Percentiles rank a stretch among this genome's conserved stretches.
Evolutionary conservation across 371 early-diverging fungal genomes (phyloP).

Genomic region (Phascolomyces articulosus): DNA sequence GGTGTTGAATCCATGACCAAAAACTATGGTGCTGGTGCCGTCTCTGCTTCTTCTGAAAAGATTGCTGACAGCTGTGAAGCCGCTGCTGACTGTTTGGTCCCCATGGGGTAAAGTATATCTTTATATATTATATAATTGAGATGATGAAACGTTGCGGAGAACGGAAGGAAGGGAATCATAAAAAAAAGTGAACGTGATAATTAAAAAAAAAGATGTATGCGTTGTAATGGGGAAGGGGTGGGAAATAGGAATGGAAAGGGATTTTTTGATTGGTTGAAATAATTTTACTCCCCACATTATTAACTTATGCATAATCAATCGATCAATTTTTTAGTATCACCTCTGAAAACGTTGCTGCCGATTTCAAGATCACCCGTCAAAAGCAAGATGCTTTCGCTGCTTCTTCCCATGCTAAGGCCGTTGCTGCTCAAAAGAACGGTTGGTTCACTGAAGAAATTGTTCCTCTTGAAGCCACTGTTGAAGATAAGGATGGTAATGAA

Average conservation of each 20-base stretch:
- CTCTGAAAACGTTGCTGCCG: slow-evolving; percentile 95
- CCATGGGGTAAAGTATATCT: slow-evolving; percentile 72
- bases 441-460: slow-evolving; percentile 93
- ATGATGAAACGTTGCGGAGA: neutral
- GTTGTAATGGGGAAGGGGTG: neutral
- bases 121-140: neutral
- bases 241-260: neutral
- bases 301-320: too few relatives aligned
- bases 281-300: too few relatives aligned
- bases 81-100: slow-evolving; percentile 84
- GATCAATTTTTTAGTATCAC: slow-evolving; percentile 76
- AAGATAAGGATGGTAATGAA: slow-evolving; percentile 76
- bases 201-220: neutral
- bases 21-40: slow-evolving; percentile 83
- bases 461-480: slow-evolving; percentile 80
- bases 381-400: slow-evolving; percentile 93
- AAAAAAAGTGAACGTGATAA: neutral
- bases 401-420: slow-evolving; percentile 79
- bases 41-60: slow-evolving; percentile 76
- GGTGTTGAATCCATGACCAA: slow-evolving; percentile 98
- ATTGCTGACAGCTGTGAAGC: slow-evolving; percentile 68
- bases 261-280: too few relatives aligned
- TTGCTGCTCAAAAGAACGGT: slow-evolving; percentile 88
- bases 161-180: neutral
- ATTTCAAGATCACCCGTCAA: slow-evolving; percentile 80